Conservation (phyloP, 2,329 filamentous ascomycete species). For the Tolypocladium nubicola region DNA sequence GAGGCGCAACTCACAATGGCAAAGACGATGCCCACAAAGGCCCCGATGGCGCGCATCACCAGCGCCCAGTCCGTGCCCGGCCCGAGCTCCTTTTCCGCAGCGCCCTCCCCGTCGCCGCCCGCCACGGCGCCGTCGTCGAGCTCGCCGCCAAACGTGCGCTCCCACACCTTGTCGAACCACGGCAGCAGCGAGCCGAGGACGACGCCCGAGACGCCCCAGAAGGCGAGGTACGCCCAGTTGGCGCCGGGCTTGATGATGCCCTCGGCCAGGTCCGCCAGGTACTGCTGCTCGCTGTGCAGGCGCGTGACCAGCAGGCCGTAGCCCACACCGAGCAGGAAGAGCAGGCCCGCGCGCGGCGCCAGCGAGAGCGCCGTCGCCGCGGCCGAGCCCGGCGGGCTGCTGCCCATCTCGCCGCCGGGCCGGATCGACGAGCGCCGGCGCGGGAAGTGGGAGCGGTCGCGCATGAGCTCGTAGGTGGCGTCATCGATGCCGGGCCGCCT, state of each 20-base stretch:
- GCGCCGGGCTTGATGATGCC: constrained; percentile 29
- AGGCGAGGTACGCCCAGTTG: constrained; percentile 58
- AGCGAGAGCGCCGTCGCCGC: constrained; percentile 33
- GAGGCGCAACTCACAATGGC: constrained; percentile 58
- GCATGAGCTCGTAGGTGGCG: constrained; percentile 32
- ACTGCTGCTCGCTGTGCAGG: constrained; percentile 59
- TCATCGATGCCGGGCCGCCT: constrained; percentile 32
- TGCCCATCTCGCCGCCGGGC: constrained; percentile 12
- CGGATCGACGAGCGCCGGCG: constrained; percentile 25
- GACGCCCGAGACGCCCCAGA: constrained; percentile 77
- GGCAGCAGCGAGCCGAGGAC: constrained; percentile 70
- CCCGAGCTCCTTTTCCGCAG: constrained; percentile 18
- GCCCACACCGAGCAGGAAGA: constrained; percentile 70
- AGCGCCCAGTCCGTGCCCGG: constrained; percentile 62
- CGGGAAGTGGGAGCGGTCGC: constrained; percentile 23
- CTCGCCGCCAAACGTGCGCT: constrained; percentile 34
- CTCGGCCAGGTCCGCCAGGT: constrained; percentile 48
- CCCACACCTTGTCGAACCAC: constrained; percentile 72
- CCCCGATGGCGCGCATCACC: constrained; percentile 46
- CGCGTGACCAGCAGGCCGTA: constrained; percentile 77
- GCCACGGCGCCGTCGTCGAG: constrained; percentile 17
- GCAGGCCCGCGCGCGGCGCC: constrained; percentile 45
- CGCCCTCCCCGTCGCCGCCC: constrained; percentile 16
- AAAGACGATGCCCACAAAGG: constrained; percentile 51
- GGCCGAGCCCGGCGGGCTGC: constrained; percentile 14